These are phyloP conservation scores for Diaporthe citrichinensis DNA, from an alignment of 2,329 filamentous ascomycete species.

Conservation along the genomic window DNA sequence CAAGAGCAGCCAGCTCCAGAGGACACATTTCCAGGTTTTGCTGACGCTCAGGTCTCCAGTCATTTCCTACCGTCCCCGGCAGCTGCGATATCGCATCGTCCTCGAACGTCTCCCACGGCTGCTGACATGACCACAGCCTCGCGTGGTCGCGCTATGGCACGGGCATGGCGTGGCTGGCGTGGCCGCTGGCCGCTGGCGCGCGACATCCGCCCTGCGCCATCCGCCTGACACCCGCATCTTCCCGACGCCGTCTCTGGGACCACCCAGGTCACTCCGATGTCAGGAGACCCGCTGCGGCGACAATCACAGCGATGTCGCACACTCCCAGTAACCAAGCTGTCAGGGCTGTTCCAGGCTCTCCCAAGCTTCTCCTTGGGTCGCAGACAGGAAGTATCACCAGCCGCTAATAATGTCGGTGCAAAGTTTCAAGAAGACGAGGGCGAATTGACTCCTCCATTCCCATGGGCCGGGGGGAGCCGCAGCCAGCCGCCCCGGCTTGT, in stretches of 20 bases:
- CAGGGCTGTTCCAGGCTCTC: constrained; percentile 4
- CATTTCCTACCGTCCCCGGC: neutral
- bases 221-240: constrained; percentile 19
- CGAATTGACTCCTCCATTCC: no score
- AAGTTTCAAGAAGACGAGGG: constrained; percentile 4
- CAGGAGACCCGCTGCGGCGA: constrained; percentile 33
- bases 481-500: constrained; percentile 28
- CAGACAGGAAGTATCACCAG: neutral
- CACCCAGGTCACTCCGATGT: constrained; percentile 36
- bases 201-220: no score
- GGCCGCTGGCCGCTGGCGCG: neutral
- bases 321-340: neutral
- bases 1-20: no score
- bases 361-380: neutral
- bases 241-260: constrained; percentile 13
- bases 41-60: neutral
- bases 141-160: constrained; percentile 27
- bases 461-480: constrained; percentile 5
- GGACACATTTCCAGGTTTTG: neutral
- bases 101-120: neutral
- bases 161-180: constrained; percentile 20
- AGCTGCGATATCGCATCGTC: constrained; percentile 39
- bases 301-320: constrained; percentile 18
- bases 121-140: constrained; percentile 35
- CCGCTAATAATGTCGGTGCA: constrained; percentile 7